Evolutionary conservation across 1,284 basidiomycete genomes (phyloP), one percentile per base, ranked within the genome.

Genomic region (Ganoderma lucidum): DNA sequence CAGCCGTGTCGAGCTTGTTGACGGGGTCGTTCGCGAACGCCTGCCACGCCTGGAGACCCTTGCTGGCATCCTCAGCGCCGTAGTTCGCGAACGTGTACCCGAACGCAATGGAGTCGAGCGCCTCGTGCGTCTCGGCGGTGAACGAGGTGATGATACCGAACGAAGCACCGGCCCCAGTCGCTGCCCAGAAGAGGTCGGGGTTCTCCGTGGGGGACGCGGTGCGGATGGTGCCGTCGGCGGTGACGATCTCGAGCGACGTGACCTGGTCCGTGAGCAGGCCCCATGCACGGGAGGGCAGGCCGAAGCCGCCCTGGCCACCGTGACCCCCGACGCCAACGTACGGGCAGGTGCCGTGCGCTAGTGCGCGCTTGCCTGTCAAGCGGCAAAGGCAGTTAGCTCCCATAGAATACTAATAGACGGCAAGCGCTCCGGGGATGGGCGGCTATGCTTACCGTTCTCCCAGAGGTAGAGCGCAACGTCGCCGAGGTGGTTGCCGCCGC

Each of bases 71-170:
- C n/a, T 4, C 17, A 4, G 68, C 30, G 23, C 61, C 63, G 19
- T 69, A 69, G 19, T 63, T 14, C 2, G 60, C 60, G 44, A 69
- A 69, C 32, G 41, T 59, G 61, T 65, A 69, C 60, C 63, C 28
- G 41, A 68, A 68, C 59, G 63, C 63, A 60, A 68, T 39, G 4
- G 63, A 62, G 59, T 64, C 63, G 37, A 65, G 45, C 41, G 67
- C 67, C 59, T 32, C 30, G 15, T 68, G 67, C 8, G 67, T 68
- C 19, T 45, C 51, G 4, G 67, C 56, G 45, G 63, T 65, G 53
- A 84, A 84, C 23, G 77, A 71, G 8, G 83, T 84, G 19, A 84
- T 81, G 44, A 83, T 73, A 15, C 84, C 85, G 74, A 83, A 84
- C 73, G 82, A 84, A 35, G 74, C 75, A 6, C 84, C 85, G 0